Evolutionary conservation across 2,329 filamentous ascomycete genomes (phyloP).

Genomic region (Ceratocystis ficicola): DNA sequence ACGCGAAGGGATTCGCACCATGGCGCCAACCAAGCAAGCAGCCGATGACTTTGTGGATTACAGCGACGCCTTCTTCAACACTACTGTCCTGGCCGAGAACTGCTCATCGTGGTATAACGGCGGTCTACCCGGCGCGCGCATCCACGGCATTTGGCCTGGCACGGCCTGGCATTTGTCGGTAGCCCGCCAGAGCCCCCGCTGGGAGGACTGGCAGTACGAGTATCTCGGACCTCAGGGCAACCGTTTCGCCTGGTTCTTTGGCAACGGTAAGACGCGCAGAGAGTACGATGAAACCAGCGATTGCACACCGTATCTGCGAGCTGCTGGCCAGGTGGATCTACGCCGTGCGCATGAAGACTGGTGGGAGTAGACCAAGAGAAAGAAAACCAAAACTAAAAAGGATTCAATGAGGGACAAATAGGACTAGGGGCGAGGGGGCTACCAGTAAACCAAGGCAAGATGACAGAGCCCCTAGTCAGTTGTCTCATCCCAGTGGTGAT

Average conservation of each 20-base stretch:
- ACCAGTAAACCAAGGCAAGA: not conserved
- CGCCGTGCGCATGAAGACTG: constrained; percentile 54
- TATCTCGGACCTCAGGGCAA: constrained; percentile 36
- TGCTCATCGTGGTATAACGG: constrained; percentile 66
- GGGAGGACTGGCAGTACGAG: constrained; percentile 45
- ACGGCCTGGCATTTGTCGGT: constrained; percentile 51
- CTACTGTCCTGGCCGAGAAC: constrained; percentile 45
- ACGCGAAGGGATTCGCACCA: constrained; percentile 52
- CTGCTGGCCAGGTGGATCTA: constrained; percentile 43
- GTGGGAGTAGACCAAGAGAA: constrained; percentile 33
- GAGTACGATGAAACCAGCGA: constrained; percentile 46
- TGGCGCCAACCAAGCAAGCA: constrained; percentile 45
- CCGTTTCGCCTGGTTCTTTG: constrained; percentile 51
- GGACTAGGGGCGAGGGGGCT: not conserved
- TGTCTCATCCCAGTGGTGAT: not conserved
- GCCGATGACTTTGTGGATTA: constrained; percentile 53
- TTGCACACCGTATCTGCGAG: constrained; percentile 51
- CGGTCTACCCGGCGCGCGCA: constrained; percentile 46
- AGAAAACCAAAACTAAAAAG: not conserved
- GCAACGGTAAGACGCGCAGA: constrained; percentile 52
- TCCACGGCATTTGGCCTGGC: constrained; percentile 60
- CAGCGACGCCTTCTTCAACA: constrained; percentile 43
- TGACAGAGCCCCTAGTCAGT: not conserved
- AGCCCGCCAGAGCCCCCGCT: constrained; percentile 42
- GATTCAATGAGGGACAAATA: too few species aligned